These are phyloP conservation scores for Terana coerulea DNA, from an alignment of 768 basidiomycete species.

Conservation along the genomic window DNA sequence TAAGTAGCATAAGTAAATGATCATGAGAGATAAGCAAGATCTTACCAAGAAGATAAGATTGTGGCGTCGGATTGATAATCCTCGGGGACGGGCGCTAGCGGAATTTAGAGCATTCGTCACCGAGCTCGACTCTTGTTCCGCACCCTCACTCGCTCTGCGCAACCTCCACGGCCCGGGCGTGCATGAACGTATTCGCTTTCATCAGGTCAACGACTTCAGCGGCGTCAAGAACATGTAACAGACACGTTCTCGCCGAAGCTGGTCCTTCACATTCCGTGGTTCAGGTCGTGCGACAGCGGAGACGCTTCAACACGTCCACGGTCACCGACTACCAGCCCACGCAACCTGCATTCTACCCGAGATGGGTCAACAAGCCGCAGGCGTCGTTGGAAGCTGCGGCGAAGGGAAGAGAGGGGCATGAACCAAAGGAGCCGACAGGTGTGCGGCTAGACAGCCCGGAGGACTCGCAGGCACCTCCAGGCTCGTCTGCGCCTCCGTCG, in stretches of 20 bases:
- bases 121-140: not conserved
- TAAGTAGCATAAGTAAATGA: too few species aligned
- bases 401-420: conserved; percentile 13
- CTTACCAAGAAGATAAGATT: too few species aligned
- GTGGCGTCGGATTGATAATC: too few species aligned
- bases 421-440: conserved; percentile 14
- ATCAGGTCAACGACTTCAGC: conserved; percentile 18
- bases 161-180: conserved; percentile 24
- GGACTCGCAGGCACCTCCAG: conserved; percentile 26
- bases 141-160: too few species aligned
- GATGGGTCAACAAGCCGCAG: conserved; percentile 30
- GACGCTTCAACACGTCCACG: conserved; percentile 24
- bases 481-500: conserved; percentile 34
- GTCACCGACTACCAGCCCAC: conserved; percentile 24
- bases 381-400: conserved; percentile 8
- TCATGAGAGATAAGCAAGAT: too few species aligned
- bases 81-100: too few species aligned
- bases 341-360: conserved; percentile 22
- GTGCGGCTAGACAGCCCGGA: conserved; percentile 21
- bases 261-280: conserved; percentile 19
- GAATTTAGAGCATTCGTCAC: conserved; percentile 8
- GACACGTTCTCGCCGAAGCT: conserved; percentile 16
- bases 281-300: conserved; percentile 14
- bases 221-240: conserved; percentile 23
- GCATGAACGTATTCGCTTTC: conserved; percentile 25